These are phyloP conservation scores for Populus hybrid DNA, from an alignment of 441 rosid species.

Conservation along the genomic window DNA sequence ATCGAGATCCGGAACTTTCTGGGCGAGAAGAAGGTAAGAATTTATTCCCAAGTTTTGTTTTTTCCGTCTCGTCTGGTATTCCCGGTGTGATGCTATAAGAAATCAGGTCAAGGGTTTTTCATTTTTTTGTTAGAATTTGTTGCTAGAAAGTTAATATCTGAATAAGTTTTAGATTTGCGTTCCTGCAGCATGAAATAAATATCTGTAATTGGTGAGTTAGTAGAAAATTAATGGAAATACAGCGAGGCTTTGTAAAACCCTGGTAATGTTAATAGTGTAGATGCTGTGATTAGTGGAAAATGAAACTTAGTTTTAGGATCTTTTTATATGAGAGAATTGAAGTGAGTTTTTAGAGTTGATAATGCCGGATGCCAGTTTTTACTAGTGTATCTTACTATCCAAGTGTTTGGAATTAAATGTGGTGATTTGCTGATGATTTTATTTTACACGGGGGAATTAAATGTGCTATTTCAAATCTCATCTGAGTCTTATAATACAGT, in stretches of 20 bases:
- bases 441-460: background rate
- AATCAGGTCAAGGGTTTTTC: too few relatives aligned
- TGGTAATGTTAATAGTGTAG: background rate
- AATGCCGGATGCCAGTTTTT: too few relatives aligned
- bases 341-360: too few relatives aligned
- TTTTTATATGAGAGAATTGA: background rate
- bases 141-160: too few relatives aligned
- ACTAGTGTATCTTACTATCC: too few relatives aligned
- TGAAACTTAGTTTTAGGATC: background rate
- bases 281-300: background rate
- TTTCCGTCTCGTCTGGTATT: too few relatives aligned
- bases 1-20: conserved; percentile 87
- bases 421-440: background rate
- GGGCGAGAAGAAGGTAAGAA: conserved; percentile 44
- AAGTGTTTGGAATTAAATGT: background rate
- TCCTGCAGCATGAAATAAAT: too few relatives aligned
- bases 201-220: too few relatives aligned
- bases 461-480: background rate
- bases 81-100: too few relatives aligned
- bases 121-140: too few relatives aligned
- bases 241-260: background rate
- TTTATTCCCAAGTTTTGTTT: too few relatives aligned
- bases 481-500: background rate
- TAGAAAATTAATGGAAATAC: background rate
- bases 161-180: too few relatives aligned